Percentiles rank a stretch among this genome's conserved stretches.
Evolutionary conservation across 2,329 filamentous ascomycete species (phyloP).

Genomic region (Penicillium fuscoglaucum): DNA sequence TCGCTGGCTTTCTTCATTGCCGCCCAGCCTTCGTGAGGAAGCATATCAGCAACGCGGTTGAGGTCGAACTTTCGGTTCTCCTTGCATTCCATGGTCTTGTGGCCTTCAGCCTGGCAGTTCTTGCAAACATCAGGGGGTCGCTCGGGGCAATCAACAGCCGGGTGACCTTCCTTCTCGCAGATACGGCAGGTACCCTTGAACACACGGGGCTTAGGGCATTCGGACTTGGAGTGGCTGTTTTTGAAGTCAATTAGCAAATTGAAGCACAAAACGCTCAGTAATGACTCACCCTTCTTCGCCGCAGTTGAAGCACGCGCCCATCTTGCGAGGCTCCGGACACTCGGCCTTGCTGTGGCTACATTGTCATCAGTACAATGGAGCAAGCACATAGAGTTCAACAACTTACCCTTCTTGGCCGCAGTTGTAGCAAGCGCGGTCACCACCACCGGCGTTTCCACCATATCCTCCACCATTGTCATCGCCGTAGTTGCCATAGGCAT

Average conservation of each 20-base stretch:
- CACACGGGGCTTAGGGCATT: constrained; percentile 49
- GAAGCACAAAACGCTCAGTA: background rate
- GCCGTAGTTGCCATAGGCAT: background rate
- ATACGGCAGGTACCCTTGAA: constrained; percentile 50
- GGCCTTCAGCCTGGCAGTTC: constrained; percentile 50
- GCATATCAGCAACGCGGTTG: constrained; percentile 48
- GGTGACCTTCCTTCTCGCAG: constrained; percentile 50
- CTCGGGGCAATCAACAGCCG: constrained; percentile 47
- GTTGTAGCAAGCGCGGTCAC: constrained; percentile 12
- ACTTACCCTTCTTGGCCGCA: constrained; percentile 17
- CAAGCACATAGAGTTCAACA: background rate
- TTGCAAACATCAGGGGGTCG: constrained; percentile 47
- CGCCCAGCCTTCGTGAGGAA: constrained; percentile 53
- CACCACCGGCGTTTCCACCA: background rate
- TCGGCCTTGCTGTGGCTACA: constrained; percentile 46
- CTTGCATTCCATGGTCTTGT: constrained; percentile 47
- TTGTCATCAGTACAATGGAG: background rate
- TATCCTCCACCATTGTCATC: background rate
- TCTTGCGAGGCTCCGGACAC: constrained; percentile 44
- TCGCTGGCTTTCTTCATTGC: constrained; percentile 51
- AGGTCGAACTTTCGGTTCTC: constrained; percentile 48
- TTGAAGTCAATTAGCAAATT: background rate
- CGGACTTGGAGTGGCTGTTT: constrained; percentile 20
- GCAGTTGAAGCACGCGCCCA: constrained; percentile 15
- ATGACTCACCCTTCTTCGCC: constrained; percentile 15